phyloP scores from a whole-genome alignment of 2,329 filamentous ascomycete genomes.

The Aspergillus clavatus region DNA sequence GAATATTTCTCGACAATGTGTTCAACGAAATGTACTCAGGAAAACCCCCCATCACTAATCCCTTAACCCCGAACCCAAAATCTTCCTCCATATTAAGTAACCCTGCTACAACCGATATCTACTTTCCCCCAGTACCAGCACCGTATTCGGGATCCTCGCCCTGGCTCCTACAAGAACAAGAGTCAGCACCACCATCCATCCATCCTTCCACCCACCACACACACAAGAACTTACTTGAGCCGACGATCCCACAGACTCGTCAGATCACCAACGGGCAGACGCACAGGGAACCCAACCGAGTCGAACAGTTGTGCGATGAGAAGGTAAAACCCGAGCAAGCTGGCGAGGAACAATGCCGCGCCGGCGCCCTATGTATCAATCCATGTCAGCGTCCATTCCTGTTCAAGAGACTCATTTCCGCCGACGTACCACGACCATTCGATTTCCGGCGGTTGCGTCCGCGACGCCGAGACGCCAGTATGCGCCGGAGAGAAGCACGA shows the following conservation, averaged over 20 bases:
- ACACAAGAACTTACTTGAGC: neutral
- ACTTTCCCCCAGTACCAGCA: neutral
- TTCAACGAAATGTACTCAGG: too few species aligned
- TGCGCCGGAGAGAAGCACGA: slow-evolving; percentile 55
- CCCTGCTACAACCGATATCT: too few species aligned
- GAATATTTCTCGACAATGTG: too few species aligned
- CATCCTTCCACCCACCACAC: neutral
- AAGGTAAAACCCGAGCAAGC: slow-evolving; percentile 50
- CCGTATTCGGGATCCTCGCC: neutral
- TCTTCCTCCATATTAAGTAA: too few species aligned
- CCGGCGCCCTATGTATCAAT: slow-evolving; percentile 39
- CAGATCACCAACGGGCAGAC: slow-evolving; percentile 42
- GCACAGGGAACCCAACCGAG: slow-evolving; percentile 50
- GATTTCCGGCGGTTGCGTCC: slow-evolving; percentile 25
- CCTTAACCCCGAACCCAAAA: too few species aligned
- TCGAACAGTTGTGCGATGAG: slow-evolving; percentile 52
- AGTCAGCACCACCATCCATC: too few species aligned
- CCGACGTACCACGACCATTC: slow-evolving; percentile 23
- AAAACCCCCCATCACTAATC: too few species aligned
- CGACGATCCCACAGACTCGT: slow-evolving; percentile 10
- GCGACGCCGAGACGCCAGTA: slow-evolving; percentile 54
- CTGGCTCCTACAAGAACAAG: neutral
- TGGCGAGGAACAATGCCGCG: slow-evolving; percentile 47
- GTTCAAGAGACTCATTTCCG: too few species aligned
- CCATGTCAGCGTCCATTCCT: too few species aligned